Evolutionary conservation across 1,139 yeast genomes (phyloP).

Genomic region (Hansenula sp.): DNA sequence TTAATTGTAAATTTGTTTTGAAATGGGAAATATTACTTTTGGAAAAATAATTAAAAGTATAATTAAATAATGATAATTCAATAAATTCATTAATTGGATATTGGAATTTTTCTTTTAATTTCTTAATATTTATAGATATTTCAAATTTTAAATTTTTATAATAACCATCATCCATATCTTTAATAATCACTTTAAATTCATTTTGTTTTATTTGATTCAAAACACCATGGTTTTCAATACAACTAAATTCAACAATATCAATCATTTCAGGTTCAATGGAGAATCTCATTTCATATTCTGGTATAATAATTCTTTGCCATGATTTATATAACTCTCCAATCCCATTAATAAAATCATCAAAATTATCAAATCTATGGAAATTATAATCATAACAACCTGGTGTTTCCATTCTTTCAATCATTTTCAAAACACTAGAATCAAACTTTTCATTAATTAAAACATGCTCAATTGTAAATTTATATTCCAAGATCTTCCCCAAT

Average conservation of each 20-base stretch:
- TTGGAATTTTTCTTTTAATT: slow-evolving; percentile 1
- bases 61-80: slow-evolving; percentile 13
- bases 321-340: background rate
- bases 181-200: slow-evolving; percentile 7
- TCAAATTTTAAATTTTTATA: slow-evolving; percentile 14
- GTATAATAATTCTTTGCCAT: slow-evolving; percentile 9
- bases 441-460: background rate
- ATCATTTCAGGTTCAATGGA: slow-evolving; percentile 1
- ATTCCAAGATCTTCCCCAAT: background rate
- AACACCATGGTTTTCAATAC: slow-evolving; percentile 1
- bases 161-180: slow-evolving; percentile 18
- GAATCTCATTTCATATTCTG: slow-evolving; percentile 5
- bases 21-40: slow-evolving; percentile 2
- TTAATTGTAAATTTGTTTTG: slow-evolving; percentile 8
- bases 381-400: slow-evolving; percentile 8
- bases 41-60: slow-evolving; percentile 5
- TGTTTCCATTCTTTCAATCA: slow-evolving; percentile 2
- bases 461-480: background rate
- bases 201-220: slow-evolving; percentile 1
- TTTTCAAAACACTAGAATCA: background rate
- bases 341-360: background rate
- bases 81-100: slow-evolving; percentile 6
- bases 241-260: background rate
- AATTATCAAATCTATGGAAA: slow-evolving; percentile 8
- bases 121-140: slow-evolving; percentile 8